phyloP scores from a whole-genome alignment of 2,329 filamentous ascomycete genomes.

The Diplodia corticola region DNA sequence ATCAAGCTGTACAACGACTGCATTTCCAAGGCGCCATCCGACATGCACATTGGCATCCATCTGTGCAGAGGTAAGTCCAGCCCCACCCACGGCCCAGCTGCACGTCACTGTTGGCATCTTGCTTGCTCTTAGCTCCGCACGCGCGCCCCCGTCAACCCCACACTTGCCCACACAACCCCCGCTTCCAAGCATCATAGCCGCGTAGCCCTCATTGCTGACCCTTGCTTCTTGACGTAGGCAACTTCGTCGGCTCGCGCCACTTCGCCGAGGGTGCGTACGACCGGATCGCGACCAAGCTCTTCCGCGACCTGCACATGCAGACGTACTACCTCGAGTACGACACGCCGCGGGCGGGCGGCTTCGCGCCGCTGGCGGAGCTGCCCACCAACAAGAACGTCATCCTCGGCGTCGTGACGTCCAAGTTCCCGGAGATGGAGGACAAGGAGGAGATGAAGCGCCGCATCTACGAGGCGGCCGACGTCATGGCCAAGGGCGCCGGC shows the following conservation, averaged over 20 bases:
- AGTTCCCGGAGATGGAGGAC: constrained; percentile 45
- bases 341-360: constrained; percentile 46
- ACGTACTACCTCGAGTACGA: constrained; percentile 44
- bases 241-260: constrained; percentile 45
- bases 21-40: constrained; percentile 60
- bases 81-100: not conserved
- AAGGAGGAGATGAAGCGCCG: constrained; percentile 45
- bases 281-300: constrained; percentile 40
- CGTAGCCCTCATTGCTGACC: not conserved
- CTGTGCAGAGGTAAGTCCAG: constrained; percentile 53
- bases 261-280: constrained; percentile 48
- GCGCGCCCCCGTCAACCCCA: constrained; percentile 25
- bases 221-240: constrained; percentile 31
- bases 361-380: constrained; percentile 44
- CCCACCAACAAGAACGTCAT: constrained; percentile 47
- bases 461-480: constrained; percentile 55
- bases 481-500: constrained; percentile 65
- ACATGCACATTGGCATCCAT: constrained; percentile 74
- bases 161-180: not conserved
- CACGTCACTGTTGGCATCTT: not conserved
- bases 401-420: constrained; percentile 44
- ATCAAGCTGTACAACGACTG: constrained; percentile 73
- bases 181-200: not conserved
- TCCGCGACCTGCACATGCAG: constrained; percentile 32
- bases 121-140: constrained; percentile 33